Base-by-base conservation (phyloP, 2,329 filamentous ascomycete species). In the Calycina marina region DNA sequence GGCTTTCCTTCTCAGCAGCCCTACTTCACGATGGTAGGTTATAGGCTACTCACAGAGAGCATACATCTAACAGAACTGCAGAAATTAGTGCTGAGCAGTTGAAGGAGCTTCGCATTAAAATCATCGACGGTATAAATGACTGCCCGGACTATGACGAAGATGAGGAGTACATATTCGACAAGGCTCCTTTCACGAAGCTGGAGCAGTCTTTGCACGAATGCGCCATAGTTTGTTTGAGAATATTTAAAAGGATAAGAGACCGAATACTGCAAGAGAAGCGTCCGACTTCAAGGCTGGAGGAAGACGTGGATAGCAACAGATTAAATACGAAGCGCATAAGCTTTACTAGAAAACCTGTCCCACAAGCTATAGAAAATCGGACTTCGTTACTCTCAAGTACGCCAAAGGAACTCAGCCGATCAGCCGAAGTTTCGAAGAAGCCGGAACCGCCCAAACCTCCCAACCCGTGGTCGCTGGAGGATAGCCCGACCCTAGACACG, bases 101-200 rank as follows among this genome's bases (percentile, higher is more conserved):
- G 13, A 50, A 48, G 27, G 38, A 49, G 20, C 31, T 51, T 6
- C 44, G 41, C 24, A 46, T 43, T 28, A 45, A 46, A 18, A 28
- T 51, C 1, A 41, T 45, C 12, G 48, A 50, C 24, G 44, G 41
- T 27, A 45, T 49, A 18, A 42, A 48, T 32, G 42, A 42, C 14
- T 46, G 41, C 22, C 35, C 44, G 18, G 46, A 47, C 26, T 46
- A 44, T 18, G 47, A 49, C 18, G 48, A 51, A 14, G 42, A 47
- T 12, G 41, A 40, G 11, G 8, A 9, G 20, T 38, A 44, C 13
- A 39, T 37, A 3, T 51, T 50, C 32, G 40, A 45, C 9, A 34
- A 34, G 6, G 34, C 37, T 25, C 37, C 40, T 13, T 50, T 49
- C 20, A 27, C 28, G 2, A 38, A 27, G 18, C 28, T 49, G 13